Evolutionary conservation across 345 rosid genomes (phyloP), one percentile per base, ranked within the genome.

Genomic region (Gossypium herbaceum): DNA sequence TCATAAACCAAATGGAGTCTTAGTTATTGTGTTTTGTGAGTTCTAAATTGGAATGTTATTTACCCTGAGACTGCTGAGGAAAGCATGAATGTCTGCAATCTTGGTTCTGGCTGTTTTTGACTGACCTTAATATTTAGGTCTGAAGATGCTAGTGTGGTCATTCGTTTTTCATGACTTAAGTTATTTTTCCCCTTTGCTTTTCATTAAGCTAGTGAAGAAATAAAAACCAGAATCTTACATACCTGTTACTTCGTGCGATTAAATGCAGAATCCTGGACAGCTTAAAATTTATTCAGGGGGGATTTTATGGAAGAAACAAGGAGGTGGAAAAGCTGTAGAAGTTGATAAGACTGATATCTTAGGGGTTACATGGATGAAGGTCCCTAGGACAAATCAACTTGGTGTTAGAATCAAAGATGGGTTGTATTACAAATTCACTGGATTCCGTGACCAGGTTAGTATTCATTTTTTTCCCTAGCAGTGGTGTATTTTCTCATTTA

Each of bases 241-340:
- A 45, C 13, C 0, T 58, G 29, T 52, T 50, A 48, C 63, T 59
- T 67, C 8, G 16, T 54, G 20, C 59, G 24, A 12, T 79, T 76
- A 57, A 34, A 57, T 84, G 87, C 85, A 95, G 99, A 95, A 93
- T 71, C 88, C 93, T 4, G 99, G 99, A 1, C 92, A 90, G 64
- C 86, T 93, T 58, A 95, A 88, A 78, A 84, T 95, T 9, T 79
- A 69, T 77, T 84, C 92, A 0, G 92, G 96, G 58, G 97, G 97
- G 0, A 93, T 95, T 50, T 79, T 80, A 67, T 95, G 99, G 99
- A 95, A 92, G 93, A 95, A 93, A 81, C 94, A 80, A 82, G 99
- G 97, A 17, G 99, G 99, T 71, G 99, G 99, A 43, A 95, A 93
- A 79, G 92, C 93, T 54, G 97, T 93, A 20, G 97, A 93, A 85